Conservation (phyloP, 257 asterid species). For the Lycium ferocissimum region DNA sequence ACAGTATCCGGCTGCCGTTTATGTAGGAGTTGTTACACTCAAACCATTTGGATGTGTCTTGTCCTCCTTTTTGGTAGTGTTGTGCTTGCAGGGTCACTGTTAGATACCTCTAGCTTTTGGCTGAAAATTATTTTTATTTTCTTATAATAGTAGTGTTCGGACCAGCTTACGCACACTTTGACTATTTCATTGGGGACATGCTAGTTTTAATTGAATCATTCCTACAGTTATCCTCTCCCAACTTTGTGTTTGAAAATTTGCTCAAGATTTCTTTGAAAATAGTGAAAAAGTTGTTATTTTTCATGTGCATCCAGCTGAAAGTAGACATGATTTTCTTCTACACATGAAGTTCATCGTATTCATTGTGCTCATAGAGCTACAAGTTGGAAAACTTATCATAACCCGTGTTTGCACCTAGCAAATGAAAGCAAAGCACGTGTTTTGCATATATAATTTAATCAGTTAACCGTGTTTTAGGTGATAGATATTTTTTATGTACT, state of each 20-base stretch:
- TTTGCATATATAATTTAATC: background rate
- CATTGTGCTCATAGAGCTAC: background rate
- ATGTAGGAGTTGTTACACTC: background rate
- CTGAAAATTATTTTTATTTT: no score
- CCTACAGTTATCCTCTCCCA: background rate
- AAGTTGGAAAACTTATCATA: no score
- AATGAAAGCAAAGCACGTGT: no score
- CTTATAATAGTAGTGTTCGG: no score
- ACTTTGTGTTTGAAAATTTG: background rate
- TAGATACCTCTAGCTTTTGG: background rate
- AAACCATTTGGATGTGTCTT: background rate
- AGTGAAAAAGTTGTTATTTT: no score
- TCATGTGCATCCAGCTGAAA: background rate
- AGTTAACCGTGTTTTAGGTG: no score
- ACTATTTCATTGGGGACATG: no score
- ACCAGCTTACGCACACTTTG: no score
- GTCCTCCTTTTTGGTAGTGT: background rate
- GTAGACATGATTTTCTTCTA: background rate
- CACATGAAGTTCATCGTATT: background rate
- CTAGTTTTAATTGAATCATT: background rate
- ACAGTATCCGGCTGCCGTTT: background rate
- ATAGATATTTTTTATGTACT: no score
- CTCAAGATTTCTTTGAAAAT: no score
- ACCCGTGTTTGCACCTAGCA: no score
- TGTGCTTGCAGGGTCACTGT: background rate